phyloP scores from a whole-genome alignment of 495 filamentous ascomycete genomes.

The Penicillium steckii region DNA sequence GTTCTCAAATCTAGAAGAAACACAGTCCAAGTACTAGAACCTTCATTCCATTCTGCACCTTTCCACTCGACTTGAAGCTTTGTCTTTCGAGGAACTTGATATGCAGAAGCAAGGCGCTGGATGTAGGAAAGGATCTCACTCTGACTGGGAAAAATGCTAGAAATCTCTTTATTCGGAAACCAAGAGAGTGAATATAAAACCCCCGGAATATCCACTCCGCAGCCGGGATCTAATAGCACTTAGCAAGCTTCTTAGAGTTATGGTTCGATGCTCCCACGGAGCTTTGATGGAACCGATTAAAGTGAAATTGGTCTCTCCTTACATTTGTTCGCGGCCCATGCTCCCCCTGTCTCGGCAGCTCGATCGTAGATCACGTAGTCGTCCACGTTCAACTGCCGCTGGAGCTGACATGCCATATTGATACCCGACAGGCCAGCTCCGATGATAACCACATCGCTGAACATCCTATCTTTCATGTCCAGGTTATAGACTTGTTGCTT shows the following conservation, averaged over 20 bases:
- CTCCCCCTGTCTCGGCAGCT: slow-evolving; percentile 20
- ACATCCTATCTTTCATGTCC: slow-evolving; percentile 1
- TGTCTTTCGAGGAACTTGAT: slow-evolving; percentile 2
- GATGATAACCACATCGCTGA: slow-evolving; percentile 24
- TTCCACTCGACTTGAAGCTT: slow-evolving; percentile 7
- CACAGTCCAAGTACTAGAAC: slow-evolving; percentile 6
- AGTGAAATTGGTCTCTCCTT: no score
- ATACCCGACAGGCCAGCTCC: slow-evolving; percentile 29
- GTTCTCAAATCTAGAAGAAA: slow-evolving; percentile 7
- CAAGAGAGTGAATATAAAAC: slow-evolving; percentile 29
- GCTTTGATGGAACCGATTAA: no score
- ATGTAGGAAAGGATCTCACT: slow-evolving; percentile 11
- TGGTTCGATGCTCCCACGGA: no score
- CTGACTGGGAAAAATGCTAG: slow-evolving; percentile 20
- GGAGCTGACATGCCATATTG: slow-evolving; percentile 26
- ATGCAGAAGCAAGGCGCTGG: slow-evolving; percentile 1
- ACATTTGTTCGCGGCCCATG: slow-evolving; percentile 31
- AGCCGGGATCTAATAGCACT: slow-evolving; percentile 21
- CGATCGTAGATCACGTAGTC: slow-evolving; percentile 30
- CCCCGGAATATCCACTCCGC: slow-evolving; percentile 28
- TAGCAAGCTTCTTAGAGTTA: neutral
- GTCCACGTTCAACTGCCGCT: slow-evolving; percentile 15
- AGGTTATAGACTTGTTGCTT: neutral
- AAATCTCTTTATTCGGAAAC: slow-evolving; percentile 25
- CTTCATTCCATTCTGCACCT: slow-evolving; percentile 9